These are phyloP conservation scores for Aspergillus indologenus DNA, from an alignment of 495 filamentous ascomycete species.

Conservation along the genomic window DNA sequence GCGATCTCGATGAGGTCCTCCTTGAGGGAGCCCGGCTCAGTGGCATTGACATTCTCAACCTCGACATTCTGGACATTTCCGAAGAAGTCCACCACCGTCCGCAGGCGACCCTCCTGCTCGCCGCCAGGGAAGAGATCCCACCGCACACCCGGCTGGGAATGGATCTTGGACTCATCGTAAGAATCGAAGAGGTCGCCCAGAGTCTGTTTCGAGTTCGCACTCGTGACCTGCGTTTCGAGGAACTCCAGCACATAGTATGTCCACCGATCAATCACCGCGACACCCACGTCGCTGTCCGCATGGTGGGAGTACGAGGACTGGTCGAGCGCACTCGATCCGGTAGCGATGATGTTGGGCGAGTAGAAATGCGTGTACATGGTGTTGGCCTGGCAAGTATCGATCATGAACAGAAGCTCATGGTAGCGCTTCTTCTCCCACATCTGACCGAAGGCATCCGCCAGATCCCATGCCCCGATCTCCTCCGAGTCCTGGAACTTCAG, in stretches of 20 bases:
- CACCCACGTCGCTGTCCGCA: conserved; percentile 95
- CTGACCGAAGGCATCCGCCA: conserved; percentile 97
- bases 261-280: conserved; percentile 96
- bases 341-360: conserved; percentile 94
- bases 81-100: conserved; percentile 92
- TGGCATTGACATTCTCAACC: conserved; percentile 60
- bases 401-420: conserved; percentile 98
- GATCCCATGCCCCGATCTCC: conserved; percentile 93
- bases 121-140: conserved; percentile 90
- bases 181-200: conserved; percentile 93
- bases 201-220: conserved; percentile 76
- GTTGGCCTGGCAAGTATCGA: conserved; percentile 98
- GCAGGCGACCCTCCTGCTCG: conserved; percentile 66
- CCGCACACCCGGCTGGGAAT: conserved; percentile 83
- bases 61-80: conserved; percentile 97
- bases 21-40: conserved; percentile 57
- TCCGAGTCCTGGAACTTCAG: conserved; percentile 98
- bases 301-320: conserved; percentile 95
- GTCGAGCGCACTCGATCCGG: conserved; percentile 88
- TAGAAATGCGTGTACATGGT: conserved; percentile 99
- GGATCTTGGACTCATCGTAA: conserved; percentile 92
- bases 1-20: conserved; percentile 73
- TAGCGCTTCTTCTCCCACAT: conserved; percentile 99
- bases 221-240: conserved; percentile 83
- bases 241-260: conserved; percentile 99